Evolutionary conservation across 148 eudicot species (phyloP), one percentile per base, ranked within the genome.

Genomic region (Persicaria maculosa): DNA sequence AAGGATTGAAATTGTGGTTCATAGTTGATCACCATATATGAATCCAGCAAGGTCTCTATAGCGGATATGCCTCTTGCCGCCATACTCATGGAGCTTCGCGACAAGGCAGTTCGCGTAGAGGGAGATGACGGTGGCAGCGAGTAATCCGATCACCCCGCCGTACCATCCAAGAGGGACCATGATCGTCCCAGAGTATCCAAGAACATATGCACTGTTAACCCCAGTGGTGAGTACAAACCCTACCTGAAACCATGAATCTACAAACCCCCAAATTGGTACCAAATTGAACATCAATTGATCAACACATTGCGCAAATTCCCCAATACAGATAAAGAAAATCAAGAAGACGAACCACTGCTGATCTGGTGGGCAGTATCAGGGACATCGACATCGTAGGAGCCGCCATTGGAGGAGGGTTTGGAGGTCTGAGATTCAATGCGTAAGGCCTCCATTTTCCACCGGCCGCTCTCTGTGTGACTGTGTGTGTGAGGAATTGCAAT

Each of bases 161-260:
- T 83, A 54, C 97, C 97, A 95, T 74, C 97, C 97, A 9, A 95
- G 90, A 40, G 97, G 97, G 71, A 90, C 91, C 97, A 92, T 90
- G 80, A 90, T 80, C 2, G 97, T 83, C 20, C 87, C 93, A n/a
- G 98, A 88, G 77, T 95, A 92, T 40, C 97, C 96, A 74, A 95
- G 78, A 71, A 92, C 96, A 71, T 90, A 92, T 15, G 93, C 96
- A 82, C 98, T 91, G 84, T 92, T 95, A 62, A 95, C 84, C 68
- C 96, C 97, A n/a, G 93, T 95, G 12, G 93, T 90, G 16, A 95
- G 92, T 61, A 92, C 88, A 81, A 95, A 91, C 19, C 96, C 97
- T 74, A 79, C 97, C 79, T 92, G 98, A 77, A 91, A 83, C 97
- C 96, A 91, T 76, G 96, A 94, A 87, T 94, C 97, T 94, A 76